Evolutionary conservation across 345 rosid genomes (phyloP).

Genomic region (Lepidium aucheri): DNA sequence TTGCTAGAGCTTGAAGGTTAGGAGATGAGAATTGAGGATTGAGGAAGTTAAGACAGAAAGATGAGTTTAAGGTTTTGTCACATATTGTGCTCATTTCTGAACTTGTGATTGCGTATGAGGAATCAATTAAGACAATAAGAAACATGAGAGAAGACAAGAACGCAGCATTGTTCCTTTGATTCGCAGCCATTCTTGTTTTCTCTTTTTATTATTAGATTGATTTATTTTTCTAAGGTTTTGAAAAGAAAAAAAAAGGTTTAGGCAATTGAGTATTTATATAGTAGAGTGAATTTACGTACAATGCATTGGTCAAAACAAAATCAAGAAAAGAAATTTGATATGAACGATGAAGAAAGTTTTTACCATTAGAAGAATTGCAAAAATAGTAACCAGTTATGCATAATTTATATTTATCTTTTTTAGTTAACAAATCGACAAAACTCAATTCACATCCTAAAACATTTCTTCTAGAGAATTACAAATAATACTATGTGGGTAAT

Average conservation of each 20-base stretch:
- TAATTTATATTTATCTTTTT: background rate
- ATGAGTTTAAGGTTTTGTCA: conserved; percentile 19
- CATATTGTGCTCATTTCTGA: conserved; percentile 19
- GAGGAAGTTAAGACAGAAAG: conserved; percentile 21
- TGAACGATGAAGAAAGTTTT: conserved; percentile 4
- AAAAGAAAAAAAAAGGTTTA: background rate
- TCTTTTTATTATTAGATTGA: background rate
- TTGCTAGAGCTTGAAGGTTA: conserved; percentile 17
- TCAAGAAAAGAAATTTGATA: background rate
- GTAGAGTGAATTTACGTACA: conserved; percentile 1
- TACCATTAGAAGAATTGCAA: conserved; percentile 11
- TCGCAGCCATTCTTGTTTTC: conserved; percentile 28
- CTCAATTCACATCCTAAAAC: no score
- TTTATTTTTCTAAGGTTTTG: background rate
- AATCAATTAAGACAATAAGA: conserved; percentile 10
- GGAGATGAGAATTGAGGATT: conserved; percentile 15
- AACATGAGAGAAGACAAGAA: conserved; percentile 28
- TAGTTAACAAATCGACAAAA: no score
- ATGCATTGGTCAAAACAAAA: conserved; percentile 10
- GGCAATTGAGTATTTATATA: background rate
- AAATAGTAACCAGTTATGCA: conserved; percentile 3
- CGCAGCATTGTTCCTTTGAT: conserved; percentile 16
- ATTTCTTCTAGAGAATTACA: no score
- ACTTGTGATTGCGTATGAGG: conserved; percentile 22
- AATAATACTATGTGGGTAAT: no score